Evolutionary conservation across 257 asterid genomes (phyloP).

Genomic region (Paraleonurus japonicus): DNA sequence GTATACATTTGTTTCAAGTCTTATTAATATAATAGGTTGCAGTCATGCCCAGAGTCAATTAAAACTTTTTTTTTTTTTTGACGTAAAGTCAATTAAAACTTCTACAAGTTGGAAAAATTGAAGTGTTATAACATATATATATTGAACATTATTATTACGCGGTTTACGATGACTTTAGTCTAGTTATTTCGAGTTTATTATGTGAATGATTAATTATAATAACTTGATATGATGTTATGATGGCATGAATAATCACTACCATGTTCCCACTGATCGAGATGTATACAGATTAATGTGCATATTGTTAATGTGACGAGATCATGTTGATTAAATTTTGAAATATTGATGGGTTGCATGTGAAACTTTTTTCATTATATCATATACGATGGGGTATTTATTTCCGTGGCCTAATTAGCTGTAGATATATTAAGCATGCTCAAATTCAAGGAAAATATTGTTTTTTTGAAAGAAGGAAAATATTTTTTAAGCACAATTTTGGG

Average conservation of each 20-base stretch:
- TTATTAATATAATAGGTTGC: constrained; percentile 1
- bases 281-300: neutral
- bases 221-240: neutral
- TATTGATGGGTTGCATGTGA: no score
- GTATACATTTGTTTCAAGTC: constrained; percentile 25
- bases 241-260: neutral
- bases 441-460: no score
- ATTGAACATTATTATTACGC: no score
- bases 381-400: no score
- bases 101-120: constrained; percentile 16
- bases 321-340: neutral
- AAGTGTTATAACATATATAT: neutral
- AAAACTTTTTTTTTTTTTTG: no score
- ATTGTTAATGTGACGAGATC: neutral
- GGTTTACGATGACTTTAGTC: neutral
- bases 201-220: no score
- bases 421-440: no score
- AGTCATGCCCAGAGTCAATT: constrained; percentile 42
- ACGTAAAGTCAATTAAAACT: constrained; percentile 48
- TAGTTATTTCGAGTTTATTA: no score
- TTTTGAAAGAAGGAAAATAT: no score
- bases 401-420: no score
- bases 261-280: neutral
- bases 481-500: no score
- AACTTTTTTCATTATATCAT: no score